Conservation (phyloP, 495 filamentous ascomycete genomes). For the Pyrenopolyporus hunteri region DNA sequence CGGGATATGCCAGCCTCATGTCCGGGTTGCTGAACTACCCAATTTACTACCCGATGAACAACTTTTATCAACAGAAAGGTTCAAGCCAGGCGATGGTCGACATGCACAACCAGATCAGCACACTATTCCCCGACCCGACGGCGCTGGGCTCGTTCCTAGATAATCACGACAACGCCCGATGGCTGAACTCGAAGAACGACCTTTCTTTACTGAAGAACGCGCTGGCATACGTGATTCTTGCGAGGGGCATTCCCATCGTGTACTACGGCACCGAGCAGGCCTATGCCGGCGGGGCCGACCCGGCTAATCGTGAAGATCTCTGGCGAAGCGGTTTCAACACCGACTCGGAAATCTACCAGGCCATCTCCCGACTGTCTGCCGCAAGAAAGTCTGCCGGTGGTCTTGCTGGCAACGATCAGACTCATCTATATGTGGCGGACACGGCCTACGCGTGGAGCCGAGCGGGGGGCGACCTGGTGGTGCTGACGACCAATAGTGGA, state of each 20-base stretch:
- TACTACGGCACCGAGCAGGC: slow-evolving; percentile 74
- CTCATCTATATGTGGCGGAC: slow-evolving; percentile 46
- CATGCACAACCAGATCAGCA: slow-evolving; percentile 63
- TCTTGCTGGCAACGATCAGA: slow-evolving; percentile 49
- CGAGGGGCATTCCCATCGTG: slow-evolving; percentile 51
- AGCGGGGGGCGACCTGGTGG: slow-evolving; percentile 46
- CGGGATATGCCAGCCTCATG: slow-evolving; percentile 67
- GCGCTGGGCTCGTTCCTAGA: slow-evolving; percentile 71
- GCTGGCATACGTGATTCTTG: slow-evolving; percentile 75
- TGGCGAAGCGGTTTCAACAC: slow-evolving; percentile 73
- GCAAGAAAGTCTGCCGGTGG: slow-evolving; percentile 47
- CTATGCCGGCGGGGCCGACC: slow-evolving; percentile 62
- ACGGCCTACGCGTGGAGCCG: slow-evolving; percentile 51
- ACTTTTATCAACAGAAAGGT: slow-evolving; percentile 65
- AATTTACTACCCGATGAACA: slow-evolving; percentile 54
- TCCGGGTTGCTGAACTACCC: slow-evolving; percentile 75
- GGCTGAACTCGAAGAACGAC: slow-evolving; percentile 63
- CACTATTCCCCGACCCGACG: slow-evolving; percentile 41
- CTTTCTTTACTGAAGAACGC: slow-evolving; percentile 68
- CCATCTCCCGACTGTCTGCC: slow-evolving; percentile 40
- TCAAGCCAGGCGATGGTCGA: slow-evolving; percentile 65
- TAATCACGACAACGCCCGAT: slow-evolving; percentile 79
- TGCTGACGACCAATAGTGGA: slow-evolving; percentile 50
- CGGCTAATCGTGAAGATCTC: slow-evolving; percentile 74
- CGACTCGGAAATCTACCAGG: slow-evolving; percentile 61